Evolutionary conservation across 441 rosid species (phyloP).

Genomic region (Melastoma candidum): DNA sequence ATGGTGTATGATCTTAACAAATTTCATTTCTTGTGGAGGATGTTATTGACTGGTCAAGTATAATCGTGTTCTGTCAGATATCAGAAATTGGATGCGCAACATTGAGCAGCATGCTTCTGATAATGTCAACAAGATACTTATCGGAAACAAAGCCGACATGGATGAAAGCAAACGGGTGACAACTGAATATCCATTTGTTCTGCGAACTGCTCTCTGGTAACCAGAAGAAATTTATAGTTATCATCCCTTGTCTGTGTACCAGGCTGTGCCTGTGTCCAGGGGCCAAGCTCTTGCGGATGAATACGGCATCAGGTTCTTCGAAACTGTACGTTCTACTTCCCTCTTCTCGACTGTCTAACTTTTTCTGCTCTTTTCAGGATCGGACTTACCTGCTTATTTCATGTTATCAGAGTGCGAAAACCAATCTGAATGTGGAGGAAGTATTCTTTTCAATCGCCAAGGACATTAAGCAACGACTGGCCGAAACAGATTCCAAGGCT

Average conservation of each 20-base stretch:
- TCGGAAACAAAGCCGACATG: constrained; percentile 46
- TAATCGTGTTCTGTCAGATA: constrained; percentile 16
- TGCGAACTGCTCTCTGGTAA: no score
- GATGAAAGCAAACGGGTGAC: constrained; percentile 40
- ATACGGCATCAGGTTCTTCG: constrained; percentile 22
- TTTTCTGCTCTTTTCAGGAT: no score
- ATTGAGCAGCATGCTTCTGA: constrained; percentile 40
- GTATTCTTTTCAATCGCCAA: constrained; percentile 23
- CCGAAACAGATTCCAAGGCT: constrained; percentile 16
- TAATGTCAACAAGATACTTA: constrained; percentile 33
- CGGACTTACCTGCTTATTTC: no score
- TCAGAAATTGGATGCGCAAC: constrained; percentile 42
- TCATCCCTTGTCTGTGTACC: neutral
- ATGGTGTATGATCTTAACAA: no score
- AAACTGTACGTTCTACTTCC: constrained; percentile 14
- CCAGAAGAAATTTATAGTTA: no score
- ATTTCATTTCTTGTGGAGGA: no score
- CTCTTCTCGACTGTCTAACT: neutral
- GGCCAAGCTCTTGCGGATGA: constrained; percentile 23
- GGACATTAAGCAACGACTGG: constrained; percentile 22
- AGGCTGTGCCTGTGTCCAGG: constrained; percentile 20
- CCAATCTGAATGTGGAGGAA: constrained; percentile 21
- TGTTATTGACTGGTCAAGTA: constrained; percentile 1
- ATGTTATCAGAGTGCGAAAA: constrained; percentile 20
- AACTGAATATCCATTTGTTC: no score